Evolutionary conservation across 1,284 basidiomycete species (phyloP).

Genomic region (Cutaneotrichosporon cavernicola): DNA sequence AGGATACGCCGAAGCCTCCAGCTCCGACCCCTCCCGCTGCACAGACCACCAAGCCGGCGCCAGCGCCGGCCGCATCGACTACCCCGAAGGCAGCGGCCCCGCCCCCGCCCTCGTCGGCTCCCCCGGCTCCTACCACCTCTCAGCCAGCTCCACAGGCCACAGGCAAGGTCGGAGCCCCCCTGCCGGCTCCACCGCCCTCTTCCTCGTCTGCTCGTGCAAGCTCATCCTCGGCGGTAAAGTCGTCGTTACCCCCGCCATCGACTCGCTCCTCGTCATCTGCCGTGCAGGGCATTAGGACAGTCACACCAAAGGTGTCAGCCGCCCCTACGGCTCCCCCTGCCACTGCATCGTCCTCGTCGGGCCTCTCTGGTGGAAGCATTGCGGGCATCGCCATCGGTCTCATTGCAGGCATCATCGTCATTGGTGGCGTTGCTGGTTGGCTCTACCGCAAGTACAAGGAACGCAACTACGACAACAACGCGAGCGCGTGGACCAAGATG

Average conservation of each 20-base stretch:
- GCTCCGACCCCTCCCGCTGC: neutral
- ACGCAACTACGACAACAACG: slow-evolving; percentile 14
- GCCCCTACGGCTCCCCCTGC: slow-evolving; percentile 10
- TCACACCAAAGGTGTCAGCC: neutral
- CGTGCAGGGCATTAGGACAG: neutral
- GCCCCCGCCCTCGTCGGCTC: neutral
- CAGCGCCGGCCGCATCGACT: neutral
- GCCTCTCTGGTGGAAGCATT: slow-evolving; percentile 20
- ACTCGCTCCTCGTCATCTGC: neutral
- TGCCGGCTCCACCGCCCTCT: neutral
- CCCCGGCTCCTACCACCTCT: neutral
- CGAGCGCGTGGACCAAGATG: slow-evolving; percentile 41
- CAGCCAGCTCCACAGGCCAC: neutral
- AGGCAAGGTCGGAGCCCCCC: neutral
- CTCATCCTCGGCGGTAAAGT: neutral
- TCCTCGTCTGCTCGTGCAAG: neutral
- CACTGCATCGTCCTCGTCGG: slow-evolving; percentile 10
- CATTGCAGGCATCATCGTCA: slow-evolving; percentile 14
- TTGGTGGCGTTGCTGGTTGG: slow-evolving; percentile 34
- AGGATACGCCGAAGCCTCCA: neutral
- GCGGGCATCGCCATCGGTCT: slow-evolving; percentile 27
- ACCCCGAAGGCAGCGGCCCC: neutral
- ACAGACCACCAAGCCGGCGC: neutral
- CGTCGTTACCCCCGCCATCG: neutral
- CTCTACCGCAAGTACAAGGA: slow-evolving; percentile 26